Conservation (phyloP, 306 rosid species). For the Castanopsis chinensis region DNA sequence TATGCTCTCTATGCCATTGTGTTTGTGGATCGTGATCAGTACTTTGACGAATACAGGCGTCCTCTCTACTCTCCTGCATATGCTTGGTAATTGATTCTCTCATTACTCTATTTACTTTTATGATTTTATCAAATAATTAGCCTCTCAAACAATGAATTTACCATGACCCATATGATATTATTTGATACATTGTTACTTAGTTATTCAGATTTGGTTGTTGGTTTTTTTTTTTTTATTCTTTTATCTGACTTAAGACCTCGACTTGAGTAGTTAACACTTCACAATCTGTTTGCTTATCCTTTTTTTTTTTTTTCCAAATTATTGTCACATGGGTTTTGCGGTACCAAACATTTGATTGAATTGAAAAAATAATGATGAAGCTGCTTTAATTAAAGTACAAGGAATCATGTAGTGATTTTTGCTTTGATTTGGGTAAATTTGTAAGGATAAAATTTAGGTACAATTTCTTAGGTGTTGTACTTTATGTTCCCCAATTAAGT, state of each 20-base stretch:
- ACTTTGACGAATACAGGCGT: slow-evolving; percentile 78
- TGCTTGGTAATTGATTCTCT: neutral
- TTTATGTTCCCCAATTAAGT: too few relatives aligned
- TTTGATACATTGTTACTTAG: too few relatives aligned
- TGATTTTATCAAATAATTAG: too few relatives aligned
- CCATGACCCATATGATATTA: too few relatives aligned
- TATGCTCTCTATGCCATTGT: slow-evolving; percentile 86
- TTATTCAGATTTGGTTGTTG: too few relatives aligned
- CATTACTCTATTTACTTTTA: neutral
- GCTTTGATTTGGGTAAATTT: neutral
- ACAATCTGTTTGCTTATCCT: neutral
- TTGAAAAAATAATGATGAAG: neutral
- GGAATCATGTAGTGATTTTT: neutral
- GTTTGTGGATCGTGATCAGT: slow-evolving; percentile 83
- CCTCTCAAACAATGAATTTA: too few relatives aligned
- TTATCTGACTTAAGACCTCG: neutral
- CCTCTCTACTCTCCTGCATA: slow-evolving; percentile 51
- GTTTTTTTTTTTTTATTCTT: too few relatives aligned
- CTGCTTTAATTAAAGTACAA: neutral
- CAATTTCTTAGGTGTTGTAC: too few relatives aligned
- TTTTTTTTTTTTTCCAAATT: neutral
- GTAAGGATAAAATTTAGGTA: too few relatives aligned
- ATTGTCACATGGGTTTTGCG: neutral
- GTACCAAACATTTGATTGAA: neutral
- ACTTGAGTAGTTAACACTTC: neutral